Conservation (phyloP, 345 rosid genomes). For the Atalantia buxifolia region DNA sequence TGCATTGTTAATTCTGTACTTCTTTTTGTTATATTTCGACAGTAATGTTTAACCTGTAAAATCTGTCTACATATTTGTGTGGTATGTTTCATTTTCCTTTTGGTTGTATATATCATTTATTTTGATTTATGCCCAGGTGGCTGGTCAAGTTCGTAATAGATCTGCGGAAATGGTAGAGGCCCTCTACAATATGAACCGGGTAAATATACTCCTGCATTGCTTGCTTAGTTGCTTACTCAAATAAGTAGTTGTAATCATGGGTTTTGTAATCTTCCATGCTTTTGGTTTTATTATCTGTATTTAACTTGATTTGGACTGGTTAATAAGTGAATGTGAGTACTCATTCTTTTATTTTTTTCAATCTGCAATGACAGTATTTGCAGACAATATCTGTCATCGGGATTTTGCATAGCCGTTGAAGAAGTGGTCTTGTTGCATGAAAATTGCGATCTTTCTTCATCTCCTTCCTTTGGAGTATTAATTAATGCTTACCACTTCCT, state of each 20-base stretch:
- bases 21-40: background rate
- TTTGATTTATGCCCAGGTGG: slow-evolving; percentile 49
- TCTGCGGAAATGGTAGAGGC: slow-evolving; percentile 90
- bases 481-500: background rate
- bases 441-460: background rate
- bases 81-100: background rate
- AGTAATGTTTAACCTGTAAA: background rate
- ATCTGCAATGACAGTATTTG: background rate
- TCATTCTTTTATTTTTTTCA: background rate
- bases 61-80: background rate
- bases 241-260: background rate
- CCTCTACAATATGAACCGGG: slow-evolving; percentile 83
- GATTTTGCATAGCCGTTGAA: background rate
- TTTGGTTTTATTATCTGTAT: background rate
- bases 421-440: background rate
- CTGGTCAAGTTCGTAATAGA: slow-evolving; percentile 60
- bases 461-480: background rate
- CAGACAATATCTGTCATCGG: background rate
- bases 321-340: background rate
- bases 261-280: background rate
- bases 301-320: background rate
- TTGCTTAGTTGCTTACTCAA: slow-evolving; percentile 3
- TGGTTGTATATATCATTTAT: background rate
- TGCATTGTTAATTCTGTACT: background rate
- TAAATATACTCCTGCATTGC: slow-evolving; percentile 16